Conservation (phyloP, 345 rosid species). For the Kandelia obovata region DNA sequence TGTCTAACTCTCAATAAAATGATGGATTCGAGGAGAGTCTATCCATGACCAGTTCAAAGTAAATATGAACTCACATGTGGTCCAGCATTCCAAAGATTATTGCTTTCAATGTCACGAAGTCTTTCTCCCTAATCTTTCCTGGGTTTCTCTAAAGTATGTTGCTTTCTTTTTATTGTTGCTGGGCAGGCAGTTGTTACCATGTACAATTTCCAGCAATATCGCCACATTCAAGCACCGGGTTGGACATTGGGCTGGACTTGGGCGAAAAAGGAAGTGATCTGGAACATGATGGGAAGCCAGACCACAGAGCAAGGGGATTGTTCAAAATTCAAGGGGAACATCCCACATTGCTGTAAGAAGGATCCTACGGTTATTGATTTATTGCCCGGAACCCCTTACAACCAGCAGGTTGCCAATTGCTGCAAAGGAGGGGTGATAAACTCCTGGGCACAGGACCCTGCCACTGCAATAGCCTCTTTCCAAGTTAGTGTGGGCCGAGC, state of each 20-base stretch:
- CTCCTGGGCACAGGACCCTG: neutral
- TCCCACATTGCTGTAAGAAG: constrained; percentile 10
- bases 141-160: neutral
- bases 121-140: neutral
- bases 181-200: constrained; percentile 6
- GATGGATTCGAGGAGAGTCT: too few relatives aligned
- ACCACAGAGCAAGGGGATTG: constrained; percentile 10
- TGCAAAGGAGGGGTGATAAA: constrained; percentile 8
- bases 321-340: constrained; percentile 2
- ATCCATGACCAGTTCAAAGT: too few relatives aligned
- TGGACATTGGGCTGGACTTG: constrained; percentile 8
- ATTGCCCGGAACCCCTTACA: constrained; percentile 10
- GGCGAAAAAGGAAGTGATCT: constrained; percentile 5
- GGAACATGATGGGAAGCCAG: constrained; percentile 3
- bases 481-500: constrained; percentile 7
- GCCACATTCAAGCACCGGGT: constrained; percentile 3
- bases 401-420: constrained; percentile 9
- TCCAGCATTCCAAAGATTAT: neutral
- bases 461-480: neutral
- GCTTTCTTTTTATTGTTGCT: neutral
- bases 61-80: neutral
- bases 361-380: constrained; percentile 3
- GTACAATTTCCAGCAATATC: constrained; percentile 8
- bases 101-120: neutral
- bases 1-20: too few relatives aligned